Evolutionary conservation across 768 basidiomycete species (phyloP).

Genomic region (Auricularia heimuer): DNA sequence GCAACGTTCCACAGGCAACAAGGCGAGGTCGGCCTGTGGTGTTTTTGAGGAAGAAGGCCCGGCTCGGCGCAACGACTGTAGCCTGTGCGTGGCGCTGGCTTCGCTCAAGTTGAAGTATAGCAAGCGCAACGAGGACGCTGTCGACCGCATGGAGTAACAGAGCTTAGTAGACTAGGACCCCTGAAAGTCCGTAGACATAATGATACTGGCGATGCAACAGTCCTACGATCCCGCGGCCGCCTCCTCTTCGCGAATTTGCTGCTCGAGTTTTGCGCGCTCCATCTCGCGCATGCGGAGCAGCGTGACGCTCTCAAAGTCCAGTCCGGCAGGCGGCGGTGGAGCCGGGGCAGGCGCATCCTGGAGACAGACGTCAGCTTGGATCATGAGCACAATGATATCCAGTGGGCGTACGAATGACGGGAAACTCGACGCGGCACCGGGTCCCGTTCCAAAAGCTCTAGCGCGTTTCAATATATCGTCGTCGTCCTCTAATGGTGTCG

Average conservation of each 20-base stretch:
- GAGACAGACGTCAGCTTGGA: not conserved
- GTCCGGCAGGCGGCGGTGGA: slow-evolving; percentile 22
- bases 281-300: slow-evolving; percentile 75
- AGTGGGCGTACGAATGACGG: not conserved
- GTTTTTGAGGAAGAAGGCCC: too few species aligned
- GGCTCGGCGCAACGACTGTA: too few species aligned
- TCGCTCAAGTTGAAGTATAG: too few species aligned
- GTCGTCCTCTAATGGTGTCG: not conserved
- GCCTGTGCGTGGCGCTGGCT: too few species aligned
- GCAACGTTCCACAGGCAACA: too few species aligned
- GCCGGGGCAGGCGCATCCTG: slow-evolving; percentile 13
- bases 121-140: too few species aligned
- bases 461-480: not conserved
- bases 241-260: slow-evolving; percentile 33
- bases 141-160: too few species aligned
- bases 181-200: too few species aligned
- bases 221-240: not conserved
- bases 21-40: too few species aligned
- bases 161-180: too few species aligned
- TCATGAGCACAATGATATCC: not conserved
- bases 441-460: not conserved
- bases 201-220: too few species aligned
- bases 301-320: slow-evolving; percentile 75
- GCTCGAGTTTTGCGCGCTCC: slow-evolving; percentile 63
- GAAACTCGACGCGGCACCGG: not conserved